Percentiles rank a stretch among this genome's conserved stretches.
These are phyloP conservation scores for Pseudogymnoascus verrucosus DNA, from an alignment of 2,329 filamentous ascomycete species.

Conservation along the genomic window DNA sequence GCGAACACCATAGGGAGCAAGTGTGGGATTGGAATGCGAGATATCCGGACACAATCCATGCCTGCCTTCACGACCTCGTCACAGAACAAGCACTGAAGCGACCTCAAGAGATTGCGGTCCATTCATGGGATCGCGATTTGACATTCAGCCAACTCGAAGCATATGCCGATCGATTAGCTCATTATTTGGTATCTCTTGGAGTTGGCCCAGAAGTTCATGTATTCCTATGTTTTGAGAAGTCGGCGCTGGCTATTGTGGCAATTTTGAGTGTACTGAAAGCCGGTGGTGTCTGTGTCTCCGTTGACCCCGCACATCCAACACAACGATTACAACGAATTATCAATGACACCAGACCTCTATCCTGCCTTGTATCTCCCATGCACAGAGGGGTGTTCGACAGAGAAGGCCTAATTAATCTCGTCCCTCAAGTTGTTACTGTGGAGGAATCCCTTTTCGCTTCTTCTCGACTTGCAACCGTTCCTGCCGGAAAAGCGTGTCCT, in stretches of 20 bases:
- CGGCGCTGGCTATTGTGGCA: slow-evolving; percentile 21
- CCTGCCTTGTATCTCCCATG: background rate
- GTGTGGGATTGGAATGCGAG: slow-evolving; percentile 9
- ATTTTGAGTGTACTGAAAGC: slow-evolving; percentile 24
- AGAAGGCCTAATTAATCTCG: background rate
- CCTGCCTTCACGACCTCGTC: background rate
- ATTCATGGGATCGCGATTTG: slow-evolving; percentile 4
- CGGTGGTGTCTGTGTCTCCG: slow-evolving; percentile 24
- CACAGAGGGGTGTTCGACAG: background rate
- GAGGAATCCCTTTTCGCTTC: background rate
- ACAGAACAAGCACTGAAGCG: background rate
- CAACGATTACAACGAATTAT: background rate
- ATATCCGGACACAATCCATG: slow-evolving; percentile 2
- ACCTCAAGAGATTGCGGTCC: background rate
- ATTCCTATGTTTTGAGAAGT: slow-evolving; percentile 20
- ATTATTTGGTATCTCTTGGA: slow-evolving; percentile 9
- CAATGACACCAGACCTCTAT: background rate
- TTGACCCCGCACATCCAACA: slow-evolving; percentile 22
- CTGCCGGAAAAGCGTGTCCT: background rate
- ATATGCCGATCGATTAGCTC: background rate
- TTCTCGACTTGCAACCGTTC: no score
- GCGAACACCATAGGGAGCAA: slow-evolving; percentile 5
- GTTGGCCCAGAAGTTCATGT: slow-evolving; percentile 15
- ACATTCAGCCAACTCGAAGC: slow-evolving; percentile 8
- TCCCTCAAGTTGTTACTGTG: background rate